Evolutionary conservation across 1,284 basidiomycete genomes (phyloP).

Genomic region (Leccinum pachyderme): DNA sequence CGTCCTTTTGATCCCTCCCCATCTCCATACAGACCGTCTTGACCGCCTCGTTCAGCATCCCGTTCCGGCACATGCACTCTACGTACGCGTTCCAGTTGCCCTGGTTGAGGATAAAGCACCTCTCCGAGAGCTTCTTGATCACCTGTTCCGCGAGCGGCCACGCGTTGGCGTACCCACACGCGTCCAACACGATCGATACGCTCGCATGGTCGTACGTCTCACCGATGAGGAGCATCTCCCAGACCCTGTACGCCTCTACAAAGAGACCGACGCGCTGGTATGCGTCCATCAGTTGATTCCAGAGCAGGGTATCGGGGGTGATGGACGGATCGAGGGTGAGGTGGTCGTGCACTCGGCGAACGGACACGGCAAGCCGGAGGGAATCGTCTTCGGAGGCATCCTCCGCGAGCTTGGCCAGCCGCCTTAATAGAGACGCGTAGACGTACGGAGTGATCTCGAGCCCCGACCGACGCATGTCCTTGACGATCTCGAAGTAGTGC

Average conservation of each 20-base stretch:
- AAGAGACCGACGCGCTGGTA: constrained; percentile 78
- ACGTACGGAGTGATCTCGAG: constrained; percentile 56
- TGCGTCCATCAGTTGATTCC: constrained; percentile 89
- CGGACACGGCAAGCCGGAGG: constrained; percentile 42
- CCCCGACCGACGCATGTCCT: constrained; percentile 77
- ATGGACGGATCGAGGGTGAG: constrained; percentile 77
- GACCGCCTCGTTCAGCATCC: constrained; percentile 66
- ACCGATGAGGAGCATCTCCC: constrained; percentile 72
- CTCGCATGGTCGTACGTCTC: constrained; percentile 60
- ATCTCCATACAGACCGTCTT: constrained; percentile 67
- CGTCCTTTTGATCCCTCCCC: constrained; percentile 41
- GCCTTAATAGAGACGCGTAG: constrained; percentile 72
- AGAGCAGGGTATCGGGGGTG: constrained; percentile 71
- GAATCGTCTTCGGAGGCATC: constrained; percentile 26
- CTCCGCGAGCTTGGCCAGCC: constrained; percentile 48
- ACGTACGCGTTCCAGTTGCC: constrained; percentile 79
- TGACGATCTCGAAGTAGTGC: constrained; percentile 76
- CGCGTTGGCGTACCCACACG: constrained; percentile 66
- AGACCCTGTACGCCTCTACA: constrained; percentile 72
- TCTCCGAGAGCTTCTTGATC: constrained; percentile 48
- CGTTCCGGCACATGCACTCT: constrained; percentile 82
- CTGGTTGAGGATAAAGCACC: constrained; percentile 53
- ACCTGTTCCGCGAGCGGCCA: constrained; percentile 52
- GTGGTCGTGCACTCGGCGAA: constrained; percentile 75
- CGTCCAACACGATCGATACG: constrained; percentile 83